These are phyloP conservation scores for Zangia roseola DNA, from an alignment of 768 basidiomycete genomes.

Conservation along the genomic window DNA sequence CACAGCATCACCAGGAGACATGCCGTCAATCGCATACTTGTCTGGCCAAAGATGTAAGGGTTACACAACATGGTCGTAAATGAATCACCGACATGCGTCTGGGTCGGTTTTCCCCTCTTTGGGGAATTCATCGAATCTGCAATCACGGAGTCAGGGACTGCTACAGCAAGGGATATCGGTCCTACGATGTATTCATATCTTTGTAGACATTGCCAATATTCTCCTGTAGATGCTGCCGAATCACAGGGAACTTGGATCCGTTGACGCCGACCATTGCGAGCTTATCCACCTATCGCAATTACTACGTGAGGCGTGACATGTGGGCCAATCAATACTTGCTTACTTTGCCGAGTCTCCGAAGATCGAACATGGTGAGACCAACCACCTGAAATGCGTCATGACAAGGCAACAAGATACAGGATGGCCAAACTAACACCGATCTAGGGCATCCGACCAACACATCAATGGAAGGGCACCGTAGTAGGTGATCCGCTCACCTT, in stretches of 20 bases:
- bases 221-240: slow-evolving; percentile 73
- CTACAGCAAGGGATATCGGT: not conserved
- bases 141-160: not conserved
- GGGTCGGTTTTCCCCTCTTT: slow-evolving; percentile 65
- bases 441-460: slow-evolving; percentile 33
- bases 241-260: slow-evolving; percentile 84
- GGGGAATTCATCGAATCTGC: slow-evolving; percentile 79
- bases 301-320: slow-evolving; percentile 7
- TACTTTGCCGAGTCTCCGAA: slow-evolving; percentile 79
- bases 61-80: slow-evolving; percentile 2
- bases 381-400: slow-evolving; percentile 60
- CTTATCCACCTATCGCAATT: slow-evolving; percentile 51
- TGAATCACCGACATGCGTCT: slow-evolving; percentile 70
- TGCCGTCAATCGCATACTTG: slow-evolving; percentile 73
- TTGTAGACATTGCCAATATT: slow-evolving; percentile 86
- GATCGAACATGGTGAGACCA: slow-evolving; percentile 85
- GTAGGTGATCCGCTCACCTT: slow-evolving; percentile 51
- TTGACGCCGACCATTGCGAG: slow-evolving; percentile 89
- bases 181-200: slow-evolving; percentile 82
- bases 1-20: slow-evolving; percentile 82
- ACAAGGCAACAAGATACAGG: not conserved
- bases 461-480: not conserved
- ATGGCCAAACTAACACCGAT: slow-evolving; percentile 55
- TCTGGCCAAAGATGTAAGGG: slow-evolving; percentile 43
- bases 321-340: slow-evolving; percentile 18